Conservation (phyloP, 2,329 filamentous ascomycete species). For the Delphinella strobiligena region DNA sequence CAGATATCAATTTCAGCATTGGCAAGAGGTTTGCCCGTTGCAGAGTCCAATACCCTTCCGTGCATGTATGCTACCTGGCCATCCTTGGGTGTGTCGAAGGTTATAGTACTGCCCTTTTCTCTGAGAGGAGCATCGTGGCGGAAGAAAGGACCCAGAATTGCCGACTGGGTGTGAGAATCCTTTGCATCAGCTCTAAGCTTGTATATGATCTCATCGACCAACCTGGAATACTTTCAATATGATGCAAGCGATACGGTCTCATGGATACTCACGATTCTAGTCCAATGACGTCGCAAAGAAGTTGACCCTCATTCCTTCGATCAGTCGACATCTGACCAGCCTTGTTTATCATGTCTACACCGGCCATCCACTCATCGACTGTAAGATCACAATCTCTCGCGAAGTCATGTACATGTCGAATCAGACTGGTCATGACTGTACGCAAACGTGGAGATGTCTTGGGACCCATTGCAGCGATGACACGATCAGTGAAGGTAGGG, state of each 20-base stretch:
- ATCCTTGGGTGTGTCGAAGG: conserved; percentile 47
- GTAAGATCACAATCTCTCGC: conserved; percentile 66
- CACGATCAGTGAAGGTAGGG: conserved; percentile 62
- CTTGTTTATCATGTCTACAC: conserved; percentile 63
- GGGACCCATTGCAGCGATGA: conserved; percentile 62
- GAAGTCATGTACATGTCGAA: conserved; percentile 68
- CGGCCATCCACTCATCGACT: conserved; percentile 63
- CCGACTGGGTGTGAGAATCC: conserved; percentile 56
- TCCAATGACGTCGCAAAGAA: conserved; percentile 61
- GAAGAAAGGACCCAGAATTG: conserved; percentile 71
- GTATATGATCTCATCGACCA: conserved; percentile 57
- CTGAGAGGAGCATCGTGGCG: conserved; percentile 63
- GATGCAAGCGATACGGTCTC: too few relatives aligned
- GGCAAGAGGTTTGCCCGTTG: conserved; percentile 54
- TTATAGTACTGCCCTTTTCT: conserved; percentile 52
- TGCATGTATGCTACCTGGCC: conserved; percentile 56
- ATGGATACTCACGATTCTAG: conserved; percentile 58
- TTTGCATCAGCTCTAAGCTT: conserved; percentile 47
- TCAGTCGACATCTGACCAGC: conserved; percentile 57
- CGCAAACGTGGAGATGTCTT: conserved; percentile 54
- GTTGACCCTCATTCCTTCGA: conserved; percentile 62
- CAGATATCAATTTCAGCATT: conserved; percentile 65
- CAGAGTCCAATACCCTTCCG: conserved; percentile 52
- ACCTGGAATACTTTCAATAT: too few relatives aligned
- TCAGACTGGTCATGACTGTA: conserved; percentile 50